Evolutionary conservation across 169 alveolate species (phyloP), one percentile per base, ranked within the genome.

Genomic region (Eimeria praecox): DNA sequence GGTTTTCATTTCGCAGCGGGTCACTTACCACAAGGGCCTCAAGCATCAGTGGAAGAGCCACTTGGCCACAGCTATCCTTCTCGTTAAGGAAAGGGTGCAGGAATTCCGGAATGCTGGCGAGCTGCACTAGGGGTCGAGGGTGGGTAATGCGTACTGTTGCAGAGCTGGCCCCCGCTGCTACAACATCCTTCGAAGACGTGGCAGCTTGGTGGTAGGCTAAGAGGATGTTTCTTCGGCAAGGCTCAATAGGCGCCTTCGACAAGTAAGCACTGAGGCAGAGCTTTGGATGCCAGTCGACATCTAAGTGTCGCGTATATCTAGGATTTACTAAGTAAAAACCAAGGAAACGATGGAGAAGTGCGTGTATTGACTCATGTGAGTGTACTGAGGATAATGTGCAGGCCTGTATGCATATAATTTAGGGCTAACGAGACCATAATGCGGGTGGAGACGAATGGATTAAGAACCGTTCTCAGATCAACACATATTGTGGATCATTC

Each of bases 161-260:
- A 87, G 42, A 64, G 35, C 24, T 40, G 69, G 94, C 62, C 46
- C 94, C 94, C 44, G 82, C 62, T 44, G 94, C 94, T 42, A 38
- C 59, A 52, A 87, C 64, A 42, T 87, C 94, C 64, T 3, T 87
- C n/a, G 94, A 46, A 62, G 83, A 30, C 5, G 80, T 42, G 62
- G 62, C 52, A 24, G 20, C 75, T n/a, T n/a, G 59, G 8, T 64
- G 94, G 62, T 64, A 87, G 33, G 94, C 94, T 38, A 35, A 66
- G 42, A 87, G 83, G 62, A 87, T 87, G 66, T 87, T 87, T 59
- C 59, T 87, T 64, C 94, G 66, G 94, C 94, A 87, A 27, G 85
- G 3, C 82, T 59, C 94, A 24, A 64, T 40, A 62, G 94, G 94
- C 33, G n/a, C 94, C 94, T 87, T 24, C 59, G n/a, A 18, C 20